These are phyloP conservation scores for Citrus glauca DNA, from an alignment of 345 rosid genomes.

Conservation along the genomic window DNA sequence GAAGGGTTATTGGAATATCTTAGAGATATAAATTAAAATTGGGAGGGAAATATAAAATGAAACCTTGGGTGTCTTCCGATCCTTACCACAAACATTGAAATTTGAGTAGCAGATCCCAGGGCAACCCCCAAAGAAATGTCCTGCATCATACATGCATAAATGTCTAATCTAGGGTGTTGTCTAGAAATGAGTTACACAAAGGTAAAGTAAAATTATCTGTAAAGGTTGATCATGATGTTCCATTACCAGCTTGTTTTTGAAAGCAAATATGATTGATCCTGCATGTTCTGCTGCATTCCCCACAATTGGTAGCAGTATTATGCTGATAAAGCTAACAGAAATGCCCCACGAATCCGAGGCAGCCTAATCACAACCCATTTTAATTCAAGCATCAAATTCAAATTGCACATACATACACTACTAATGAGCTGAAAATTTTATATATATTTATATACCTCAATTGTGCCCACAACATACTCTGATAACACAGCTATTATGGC, in stretches of 20 bases:
- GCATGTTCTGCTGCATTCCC: conserved; percentile 99
- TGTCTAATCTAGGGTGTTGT: not conserved
- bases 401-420: not conserved
- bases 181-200: not conserved
- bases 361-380: conserved; percentile 35
- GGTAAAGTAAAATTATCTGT: not conserved
- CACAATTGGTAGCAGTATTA: conserved; percentile 80
- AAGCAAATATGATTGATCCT: conserved; percentile 85
- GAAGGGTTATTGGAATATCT: not conserved
- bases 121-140: conserved; percentile 89
- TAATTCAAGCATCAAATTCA: not conserved
- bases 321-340: conserved; percentile 80
- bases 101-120: conserved; percentile 90
- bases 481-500: conserved; percentile 71
- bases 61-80: not conserved
- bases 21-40: not conserved
- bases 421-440: not conserved
- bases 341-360: conserved; percentile 92
- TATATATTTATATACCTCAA: conserved; percentile 49
- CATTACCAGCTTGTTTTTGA: conserved; percentile 81
- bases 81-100: conserved; percentile 81
- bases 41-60: not conserved
- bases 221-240: not conserved
- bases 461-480: conserved; percentile 83
- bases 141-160: conserved; percentile 27